These are phyloP conservation scores for Mycosarcoma maydis DNA, from an alignment of 1,284 basidiomycete genomes.

Conservation along the genomic window DNA sequence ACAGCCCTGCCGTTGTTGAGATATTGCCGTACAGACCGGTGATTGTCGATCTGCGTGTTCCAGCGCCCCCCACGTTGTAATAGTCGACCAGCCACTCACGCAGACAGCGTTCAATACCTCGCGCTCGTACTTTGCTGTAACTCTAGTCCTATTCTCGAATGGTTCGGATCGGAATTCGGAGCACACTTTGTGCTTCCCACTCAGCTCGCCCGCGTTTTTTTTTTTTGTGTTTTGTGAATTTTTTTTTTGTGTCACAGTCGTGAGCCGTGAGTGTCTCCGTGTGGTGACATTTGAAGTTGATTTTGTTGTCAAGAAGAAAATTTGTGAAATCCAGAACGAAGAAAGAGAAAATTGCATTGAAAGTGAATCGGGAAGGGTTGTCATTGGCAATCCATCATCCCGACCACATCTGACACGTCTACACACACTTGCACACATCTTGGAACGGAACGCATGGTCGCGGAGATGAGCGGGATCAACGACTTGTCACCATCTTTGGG, in stretches of 20 bases:
- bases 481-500: conserved; percentile 8
- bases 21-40: conserved; percentile 11
- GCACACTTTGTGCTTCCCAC: neutral
- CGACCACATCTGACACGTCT: neutral
- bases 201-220: too few species aligned
- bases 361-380: too few species aligned
- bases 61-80: neutral
- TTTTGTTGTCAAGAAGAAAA: conserved; percentile 20
- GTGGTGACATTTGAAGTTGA: too few species aligned
- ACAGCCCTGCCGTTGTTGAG: conserved; percentile 2
- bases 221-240: conserved; percentile 1
- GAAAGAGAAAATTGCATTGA: conserved; percentile 2
- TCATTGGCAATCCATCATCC: conserved; percentile 12
- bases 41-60: conserved; percentile 30
- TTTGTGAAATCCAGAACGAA: conserved; percentile 6
- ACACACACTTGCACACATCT: neutral
- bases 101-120: too few species aligned
- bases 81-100: too few species aligned
- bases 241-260: too few species aligned
- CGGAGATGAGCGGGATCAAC: conserved; percentile 19
- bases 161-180: conserved; percentile 38
- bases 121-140: too few species aligned
- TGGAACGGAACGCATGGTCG: too few species aligned
- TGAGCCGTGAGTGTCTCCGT: too few species aligned
- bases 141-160: too few species aligned